Evolutionary conservation across 495 filamentous ascomycete genomes (phyloP).

Genomic region (Daldinia concentrica): DNA sequence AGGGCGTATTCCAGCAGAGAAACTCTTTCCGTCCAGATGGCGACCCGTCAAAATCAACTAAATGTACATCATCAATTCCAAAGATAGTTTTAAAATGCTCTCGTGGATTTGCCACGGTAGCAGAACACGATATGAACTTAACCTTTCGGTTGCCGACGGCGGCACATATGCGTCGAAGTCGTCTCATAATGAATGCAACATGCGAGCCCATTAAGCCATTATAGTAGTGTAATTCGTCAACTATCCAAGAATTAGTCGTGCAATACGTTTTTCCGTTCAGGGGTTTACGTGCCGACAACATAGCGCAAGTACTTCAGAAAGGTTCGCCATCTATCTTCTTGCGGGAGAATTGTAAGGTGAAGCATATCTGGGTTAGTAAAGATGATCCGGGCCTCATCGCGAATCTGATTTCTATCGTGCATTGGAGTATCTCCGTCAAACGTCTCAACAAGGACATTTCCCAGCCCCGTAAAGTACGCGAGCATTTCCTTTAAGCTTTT

Average conservation of each 20-base stretch:
- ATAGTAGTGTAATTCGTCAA: conserved; percentile 94
- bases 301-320: conserved; percentile 91
- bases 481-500: conserved; percentile 88
- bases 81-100: conserved; percentile 94
- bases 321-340: conserved; percentile 87
- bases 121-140: conserved; percentile 96
- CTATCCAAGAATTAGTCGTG: conserved; percentile 35
- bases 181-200: conserved; percentile 92
- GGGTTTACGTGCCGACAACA: conserved; percentile 72
- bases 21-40: conserved; percentile 96
- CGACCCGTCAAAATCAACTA: conserved; percentile 92
- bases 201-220: conserved; percentile 95
- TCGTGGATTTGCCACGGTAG: conserved; percentile 93
- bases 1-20: conserved; percentile 97
- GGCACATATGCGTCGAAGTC: conserved; percentile 87
- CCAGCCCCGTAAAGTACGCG: conserved; percentile 78
- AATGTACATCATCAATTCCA: conserved; percentile 76
- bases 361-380: conserved; percentile 99
- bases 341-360: conserved; percentile 91
- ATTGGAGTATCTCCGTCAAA: conserved; percentile 96
- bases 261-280: background rate
- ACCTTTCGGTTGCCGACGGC: conserved; percentile 89
- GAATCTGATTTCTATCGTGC: conserved; percentile 76
- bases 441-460: conserved; percentile 82
- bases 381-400: conserved; percentile 90